Evolutionary conservation across 2,329 filamentous ascomycete genomes (phyloP).

Genomic region (Akanthomyces lecanii): DNA sequence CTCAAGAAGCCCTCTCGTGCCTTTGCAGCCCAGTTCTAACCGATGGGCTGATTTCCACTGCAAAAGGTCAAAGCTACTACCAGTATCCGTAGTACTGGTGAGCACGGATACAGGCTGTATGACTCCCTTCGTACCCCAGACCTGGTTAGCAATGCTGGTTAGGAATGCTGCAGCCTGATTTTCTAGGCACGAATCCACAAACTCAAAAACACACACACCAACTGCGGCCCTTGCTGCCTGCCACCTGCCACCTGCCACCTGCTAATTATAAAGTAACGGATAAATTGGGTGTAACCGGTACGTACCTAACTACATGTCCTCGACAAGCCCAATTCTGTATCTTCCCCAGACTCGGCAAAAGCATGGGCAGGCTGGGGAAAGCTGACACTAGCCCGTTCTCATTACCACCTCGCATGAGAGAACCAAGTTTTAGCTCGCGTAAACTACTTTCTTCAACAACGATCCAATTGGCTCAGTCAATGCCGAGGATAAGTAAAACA

Average conservation of each 20-base stretch:
- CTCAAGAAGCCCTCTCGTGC: not conserved
- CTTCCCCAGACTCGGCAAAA: constrained; percentile 8
- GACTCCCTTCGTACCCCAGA: not conserved
- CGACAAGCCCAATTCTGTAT: not conserved
- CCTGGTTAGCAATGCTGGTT: not conserved
- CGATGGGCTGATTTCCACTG: not conserved
- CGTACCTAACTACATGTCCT: not conserved
- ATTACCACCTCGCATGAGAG: too few species aligned
- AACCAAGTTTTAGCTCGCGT: not conserved
- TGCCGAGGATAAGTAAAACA: not conserved
- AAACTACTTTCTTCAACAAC: not conserved
- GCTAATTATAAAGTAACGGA: too few species aligned
- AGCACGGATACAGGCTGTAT: not conserved
- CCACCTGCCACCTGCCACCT: not conserved
- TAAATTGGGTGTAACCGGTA: not conserved
- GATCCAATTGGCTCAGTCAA: constrained; percentile 6
- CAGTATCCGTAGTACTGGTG: too few species aligned
- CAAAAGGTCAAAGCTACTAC: not conserved
- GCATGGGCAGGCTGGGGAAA: not conserved
- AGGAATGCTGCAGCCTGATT: not conserved
- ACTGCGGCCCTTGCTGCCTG: not conserved
- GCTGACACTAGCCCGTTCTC: not conserved
- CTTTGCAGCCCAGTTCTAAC: not conserved
- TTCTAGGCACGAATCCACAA: not conserved
- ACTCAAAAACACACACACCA: not conserved